A percentile compares a stretch with the other conserved stretches of the same genome.
phyloP scores from a whole-genome alignment of 441 rosid genomes.

The Syzygium syzygioides region DNA sequence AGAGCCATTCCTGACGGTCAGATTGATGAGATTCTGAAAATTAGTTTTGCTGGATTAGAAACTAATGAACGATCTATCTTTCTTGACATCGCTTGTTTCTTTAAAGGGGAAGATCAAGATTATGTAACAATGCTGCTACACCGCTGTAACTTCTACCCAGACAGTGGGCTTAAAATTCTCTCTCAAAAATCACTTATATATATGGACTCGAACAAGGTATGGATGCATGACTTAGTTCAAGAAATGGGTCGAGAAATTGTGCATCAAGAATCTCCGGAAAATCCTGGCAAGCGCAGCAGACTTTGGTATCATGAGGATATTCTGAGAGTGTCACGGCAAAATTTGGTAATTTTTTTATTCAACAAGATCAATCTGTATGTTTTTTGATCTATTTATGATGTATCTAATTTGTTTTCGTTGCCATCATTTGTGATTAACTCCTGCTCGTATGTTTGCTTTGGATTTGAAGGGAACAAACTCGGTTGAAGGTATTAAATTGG shows the following conservation, averaged over 20 bases:
- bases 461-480: background rate
- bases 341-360: background rate
- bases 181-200: constrained; percentile 11
- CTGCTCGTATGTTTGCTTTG: background rate
- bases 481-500: constrained; percentile 1
- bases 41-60: background rate
- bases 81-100: constrained; percentile 21
- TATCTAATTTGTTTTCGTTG: background rate
- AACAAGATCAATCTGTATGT: background rate
- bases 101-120: constrained; percentile 15
- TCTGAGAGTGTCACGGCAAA: background rate
- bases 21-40: background rate
- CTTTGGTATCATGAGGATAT: background rate
- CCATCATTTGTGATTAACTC: background rate
- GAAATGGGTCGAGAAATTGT: constrained; percentile 18
- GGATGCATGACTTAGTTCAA: constrained; percentile 26
- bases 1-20: background rate
- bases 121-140: background rate
- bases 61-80: background rate
- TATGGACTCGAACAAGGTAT: background rate
- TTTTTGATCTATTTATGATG: background rate
- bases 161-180: constrained; percentile 14
- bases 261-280: background rate
- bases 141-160: background rate
- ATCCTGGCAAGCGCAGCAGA: background rate